Conservation (phyloP, 805 yeast genomes). For the Metschnikowia amazonensis region DNA sequence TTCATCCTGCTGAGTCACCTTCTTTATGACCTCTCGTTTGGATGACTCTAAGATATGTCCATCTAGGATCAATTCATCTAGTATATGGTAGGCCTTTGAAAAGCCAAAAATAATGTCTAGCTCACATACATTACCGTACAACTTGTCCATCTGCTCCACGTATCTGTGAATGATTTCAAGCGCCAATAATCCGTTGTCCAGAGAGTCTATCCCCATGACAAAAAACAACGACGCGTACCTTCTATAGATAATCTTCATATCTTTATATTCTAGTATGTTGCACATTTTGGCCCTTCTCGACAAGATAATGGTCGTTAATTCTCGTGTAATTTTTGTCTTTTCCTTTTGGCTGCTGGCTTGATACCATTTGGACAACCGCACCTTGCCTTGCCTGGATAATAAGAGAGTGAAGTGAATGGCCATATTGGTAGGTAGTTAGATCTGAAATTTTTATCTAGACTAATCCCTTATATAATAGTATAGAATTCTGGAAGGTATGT, state of each 20-base stretch:
- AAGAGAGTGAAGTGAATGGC: conserved; percentile 75
- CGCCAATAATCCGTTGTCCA: conserved; percentile 82
- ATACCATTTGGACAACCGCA: conserved; percentile 92
- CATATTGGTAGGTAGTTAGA: too few relatives aligned
- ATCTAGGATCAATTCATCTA: conserved; percentile 85
- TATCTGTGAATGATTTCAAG: conserved; percentile 86
- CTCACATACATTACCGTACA: conserved; percentile 95
- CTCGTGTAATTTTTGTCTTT: conserved; percentile 77
- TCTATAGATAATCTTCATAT: conserved; percentile 80
- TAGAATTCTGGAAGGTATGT: not conserved
- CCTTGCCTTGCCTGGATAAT: conserved; percentile 92
- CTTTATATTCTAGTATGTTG: conserved; percentile 83
- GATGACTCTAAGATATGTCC: conserved; percentile 86
- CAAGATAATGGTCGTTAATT: conserved; percentile 79
- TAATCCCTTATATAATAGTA: not conserved
- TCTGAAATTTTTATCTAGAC: too few relatives aligned
- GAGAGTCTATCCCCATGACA: conserved; percentile 77
- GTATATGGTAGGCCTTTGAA: conserved; percentile 85
- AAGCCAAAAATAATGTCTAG: conserved; percentile 95
- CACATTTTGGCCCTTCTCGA: conserved; percentile 92
- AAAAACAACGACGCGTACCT: conserved; percentile 92
- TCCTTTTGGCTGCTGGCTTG: conserved; percentile 78
- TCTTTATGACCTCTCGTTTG: conserved; percentile 69
- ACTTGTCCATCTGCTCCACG: conserved; percentile 95
- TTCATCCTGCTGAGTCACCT: conserved; percentile 82